Base-by-base conservation (phyloP, 2,329 filamentous ascomycete genomes). In the Nakataea oryzae region DNA sequence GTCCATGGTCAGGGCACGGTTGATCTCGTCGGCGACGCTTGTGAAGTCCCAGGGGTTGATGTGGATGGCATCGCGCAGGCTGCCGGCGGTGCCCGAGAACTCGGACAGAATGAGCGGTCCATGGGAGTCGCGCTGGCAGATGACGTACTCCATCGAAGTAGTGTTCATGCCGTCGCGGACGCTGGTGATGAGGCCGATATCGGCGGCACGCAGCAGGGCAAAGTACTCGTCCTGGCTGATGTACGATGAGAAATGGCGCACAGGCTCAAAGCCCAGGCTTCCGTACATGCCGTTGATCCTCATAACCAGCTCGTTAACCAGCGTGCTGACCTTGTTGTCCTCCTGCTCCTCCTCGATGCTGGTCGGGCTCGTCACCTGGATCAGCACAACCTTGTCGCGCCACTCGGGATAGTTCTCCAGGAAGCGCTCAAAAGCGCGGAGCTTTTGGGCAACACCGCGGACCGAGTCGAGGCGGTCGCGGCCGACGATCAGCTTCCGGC, bases 131-230 rank as follows among this genome's bases (percentile, higher is more conserved):
- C 91, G 89, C 75, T 97, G 93, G 73, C 91, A 96, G 63, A 96
- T 84, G 63, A 97, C 87, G 72, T 97, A 97, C 75, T 97, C 95
- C 68, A 97, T 79, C 72, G 91, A 96, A 26, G 93, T 96, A 0
- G 93, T 97, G 78, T 97, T 97, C 93, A 97, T 97, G 63, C 93
- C 93, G 73, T 97, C 95, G 64, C 93, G 86, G 27, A 97, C 93
- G 67, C 91, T 96, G 8, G 95, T 97, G 74, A 97, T 97, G 60
- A 97, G 80, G 4, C 92, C 93, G 67, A 97, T 90, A 72, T 97
- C 92, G 41, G 90, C 93, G 3, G 91, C 86, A 28, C 93, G 87
- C 61, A 97, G 82, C n/a, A 97, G 83, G 4, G 93, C 93, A 74
- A 96, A 96, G 74, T 97, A 97, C 75, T 97, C 93, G 68, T 92